Base-by-base conservation (phyloP, 495 filamentous ascomycete genomes). In the Mycothermus thermophilus region DNA sequence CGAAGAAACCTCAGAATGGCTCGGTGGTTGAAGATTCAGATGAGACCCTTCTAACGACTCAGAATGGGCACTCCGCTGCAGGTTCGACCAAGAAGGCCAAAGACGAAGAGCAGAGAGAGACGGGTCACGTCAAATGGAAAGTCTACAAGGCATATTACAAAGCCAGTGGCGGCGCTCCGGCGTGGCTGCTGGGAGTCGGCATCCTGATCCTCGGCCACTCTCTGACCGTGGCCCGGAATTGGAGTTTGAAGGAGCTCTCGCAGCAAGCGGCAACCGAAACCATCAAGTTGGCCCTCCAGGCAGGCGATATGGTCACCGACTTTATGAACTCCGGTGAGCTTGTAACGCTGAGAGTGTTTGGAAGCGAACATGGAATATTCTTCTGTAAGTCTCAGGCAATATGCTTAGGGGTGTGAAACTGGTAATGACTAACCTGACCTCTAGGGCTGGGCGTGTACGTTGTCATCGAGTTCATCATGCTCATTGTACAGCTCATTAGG, bases 111-210 rank as follows among this genome's bases (percentile, higher is more conserved):
- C 16, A 30, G 32, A 23, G 40, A 18, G 75, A 26, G 75, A 80
- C 44, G 60, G 79, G 79, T 3, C 48, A 60, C 8, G 63, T 83
- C 10, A 69, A 68, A 27, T 51, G 60, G 23, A 34, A 37, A 3
- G 62, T 81, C 2, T 83, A 80, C 41, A 52, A 53, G 16, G 57
- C 63, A 6, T 83, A 81, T 38, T 46, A 80, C 15, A 60, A 57
- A 11, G 59, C 68, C 0, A 68, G 64, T 46, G 77, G 75, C 27
- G 75, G 75, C 1, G 49, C 57, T 12, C 42, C 54, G 25, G 64
- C 65, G 30, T 80, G 75, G 75, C 21, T 51, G 2, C 32, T 67
- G 0, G 56, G 66, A 3, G 27, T 76, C 8, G 25, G 55, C 8
- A 34, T 60, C 2, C 72, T 72, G 37, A 30, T 58, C 4, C 12